A percentile compares a stretch with the other conserved stretches of the same genome.
Evolutionary conservation across 257 asterid genomes (phyloP).

Genomic region (Jasminum sambac): DNA sequence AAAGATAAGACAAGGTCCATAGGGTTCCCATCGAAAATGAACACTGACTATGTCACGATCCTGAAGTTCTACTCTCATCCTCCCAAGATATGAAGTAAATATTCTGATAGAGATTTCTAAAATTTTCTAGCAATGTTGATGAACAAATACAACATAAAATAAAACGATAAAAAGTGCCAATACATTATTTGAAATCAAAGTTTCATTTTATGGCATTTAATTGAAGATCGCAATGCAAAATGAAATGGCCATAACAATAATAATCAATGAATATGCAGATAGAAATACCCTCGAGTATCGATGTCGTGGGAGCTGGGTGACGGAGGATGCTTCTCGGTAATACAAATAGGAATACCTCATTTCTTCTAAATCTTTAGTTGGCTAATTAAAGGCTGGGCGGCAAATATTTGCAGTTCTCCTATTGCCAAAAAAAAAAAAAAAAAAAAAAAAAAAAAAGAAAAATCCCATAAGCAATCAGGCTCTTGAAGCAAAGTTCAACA

Average conservation of each 20-base stretch:
- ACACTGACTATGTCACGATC: not conserved
- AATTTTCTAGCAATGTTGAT: conserved; percentile 6
- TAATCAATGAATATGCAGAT: conserved; percentile 18
- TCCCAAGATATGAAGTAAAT: not conserved
- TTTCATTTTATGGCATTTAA: conserved; percentile 2
- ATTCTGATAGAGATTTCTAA: not conserved
- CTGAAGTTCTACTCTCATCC: not conserved
- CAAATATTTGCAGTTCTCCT: conserved; percentile 80
- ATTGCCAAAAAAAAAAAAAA: no score
- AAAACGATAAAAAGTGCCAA: conserved; percentile 3
- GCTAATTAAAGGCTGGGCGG: no score
- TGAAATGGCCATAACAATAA: conserved; percentile 10
- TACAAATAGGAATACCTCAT: no score
- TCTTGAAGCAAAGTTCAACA: conserved; percentile 74
- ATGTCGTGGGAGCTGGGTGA: conserved; percentile 57
- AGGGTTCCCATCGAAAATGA: not conserved
- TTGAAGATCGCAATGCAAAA: not conserved
- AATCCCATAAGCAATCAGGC: conserved; percentile 55
- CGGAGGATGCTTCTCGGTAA: conserved; percentile 87
- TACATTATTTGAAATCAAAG: not conserved
- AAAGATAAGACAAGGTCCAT: not conserved
- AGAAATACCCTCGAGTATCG: conserved; percentile 49
- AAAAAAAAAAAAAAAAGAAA: no score
- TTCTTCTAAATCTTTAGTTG: no score
- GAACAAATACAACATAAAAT: not conserved